Base-by-base conservation (phyloP, 129 eudicot species). In the Sambucus nigra region DNA sequence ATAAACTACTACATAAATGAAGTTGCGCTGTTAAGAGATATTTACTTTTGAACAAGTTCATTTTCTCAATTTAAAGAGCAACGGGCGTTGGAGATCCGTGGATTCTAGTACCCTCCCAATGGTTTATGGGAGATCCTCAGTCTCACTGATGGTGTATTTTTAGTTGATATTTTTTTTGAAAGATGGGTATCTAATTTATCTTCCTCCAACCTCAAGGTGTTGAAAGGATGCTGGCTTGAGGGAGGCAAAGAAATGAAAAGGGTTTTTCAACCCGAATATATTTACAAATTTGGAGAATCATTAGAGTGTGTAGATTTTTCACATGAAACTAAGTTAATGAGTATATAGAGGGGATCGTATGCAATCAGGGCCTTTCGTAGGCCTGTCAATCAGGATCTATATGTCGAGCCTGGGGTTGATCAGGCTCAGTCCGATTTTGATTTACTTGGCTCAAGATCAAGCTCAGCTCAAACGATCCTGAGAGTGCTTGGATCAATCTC, bases 221-320 rank as follows among this genome's bases (percentile, higher is more conserved):
- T 65, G 26, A 60, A 55, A 46, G 59, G 45, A 18, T 66, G 64
- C 52, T 72, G 72, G 77, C 47, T 72, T 16, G 64, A 72, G 41
- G 47, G 72, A 53, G 65, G 77, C 44, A 33, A 53, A 1, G 21
- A 60, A 25, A 53, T 65, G 53, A 25, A 47, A 54, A 65, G 50
- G 39, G 3, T 72, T 41, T 35, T 72, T 55, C 16, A 25, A 49
- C 15, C 26, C 49, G 32, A 51, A 10, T 20, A 47, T 16, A 11
- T 28, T 39, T 25, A 57, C 18, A 18, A 48, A 20, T 7, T 31
- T 18, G 57, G 32, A n/a, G 49, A 22, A 25, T 25, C 27, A 28
- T 27, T 66, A 17, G 61, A 51, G 66, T 19, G 54, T 16, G 10
- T 70, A 5, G 28, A 20, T 38, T 48, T 63, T n/a, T 70, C 69